Evolutionary conservation across 257 asterid species (phyloP).

Genomic region (Schizonepeta tenuifolia): DNA sequence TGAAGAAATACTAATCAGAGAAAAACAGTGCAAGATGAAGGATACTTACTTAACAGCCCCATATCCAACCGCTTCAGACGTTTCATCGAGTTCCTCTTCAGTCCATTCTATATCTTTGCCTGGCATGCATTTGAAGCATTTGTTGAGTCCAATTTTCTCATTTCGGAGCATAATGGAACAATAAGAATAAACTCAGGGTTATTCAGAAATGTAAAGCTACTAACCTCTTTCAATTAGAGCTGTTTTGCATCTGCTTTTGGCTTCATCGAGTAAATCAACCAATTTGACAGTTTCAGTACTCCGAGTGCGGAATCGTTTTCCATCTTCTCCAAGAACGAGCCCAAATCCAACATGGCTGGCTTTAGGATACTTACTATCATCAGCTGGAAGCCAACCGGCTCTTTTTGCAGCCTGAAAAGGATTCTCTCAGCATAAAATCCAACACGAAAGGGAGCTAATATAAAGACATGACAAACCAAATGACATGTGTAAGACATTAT

Average conservation of each 20-base stretch:
- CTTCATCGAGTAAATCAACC: conserved; percentile 91
- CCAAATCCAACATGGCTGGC: conserved; percentile 91
- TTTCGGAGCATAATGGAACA: conserved; percentile 16
- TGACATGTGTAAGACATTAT: conserved; percentile 1
- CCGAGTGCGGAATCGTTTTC: conserved; percentile 89
- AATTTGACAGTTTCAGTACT: conserved; percentile 89
- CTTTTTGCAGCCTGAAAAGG: conserved; percentile 78
- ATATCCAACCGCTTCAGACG: conserved; percentile 98
- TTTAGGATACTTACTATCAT: conserved; percentile 68
- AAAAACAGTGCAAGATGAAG: conserved; percentile 16
- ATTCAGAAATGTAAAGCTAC: neutral
- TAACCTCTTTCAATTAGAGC: conserved; percentile 82
- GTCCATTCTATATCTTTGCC: conserved; percentile 85
- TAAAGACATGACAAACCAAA: neutral
- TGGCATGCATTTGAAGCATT: conserved; percentile 40
- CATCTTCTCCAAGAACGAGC: conserved; percentile 91
- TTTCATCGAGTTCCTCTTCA: conserved; percentile 82
- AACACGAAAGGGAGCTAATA: conserved; percentile 15
- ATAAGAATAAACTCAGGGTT: neutral
- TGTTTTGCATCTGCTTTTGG: conserved; percentile 75
- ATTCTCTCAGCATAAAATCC: conserved; percentile 29
- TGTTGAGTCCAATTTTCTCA: conserved; percentile 11
- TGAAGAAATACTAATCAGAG: conserved; percentile 12
- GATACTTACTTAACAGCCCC: conserved; percentile 88
- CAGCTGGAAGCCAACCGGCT: conserved; percentile 93